Percentiles rank a stretch among this genome's conserved stretches.
Evolutionary conservation across 169 alveolate genomes (phyloP).

Genomic region (Plasmodium vinckei): DNA sequence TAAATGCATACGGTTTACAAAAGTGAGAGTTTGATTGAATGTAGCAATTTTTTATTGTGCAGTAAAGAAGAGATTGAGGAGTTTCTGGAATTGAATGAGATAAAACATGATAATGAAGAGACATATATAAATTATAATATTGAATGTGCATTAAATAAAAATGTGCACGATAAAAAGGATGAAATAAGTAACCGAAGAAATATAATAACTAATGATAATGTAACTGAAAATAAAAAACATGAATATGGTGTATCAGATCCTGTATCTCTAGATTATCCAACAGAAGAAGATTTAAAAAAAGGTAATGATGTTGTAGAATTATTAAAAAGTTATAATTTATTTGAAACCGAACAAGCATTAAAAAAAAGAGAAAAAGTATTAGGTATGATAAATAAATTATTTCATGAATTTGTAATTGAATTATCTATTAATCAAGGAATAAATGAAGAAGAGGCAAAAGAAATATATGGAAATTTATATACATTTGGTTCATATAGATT

Average conservation of each 20-base stretch:
- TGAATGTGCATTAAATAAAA: slow-evolving; percentile 43
- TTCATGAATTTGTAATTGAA: slow-evolving; percentile 91
- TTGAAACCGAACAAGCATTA: slow-evolving; percentile 92
- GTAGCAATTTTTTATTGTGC: slow-evolving; percentile 44
- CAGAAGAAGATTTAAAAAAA: slow-evolving; percentile 87
- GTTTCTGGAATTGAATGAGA: slow-evolving; percentile 34
- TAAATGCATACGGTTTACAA: slow-evolving; percentile 70
- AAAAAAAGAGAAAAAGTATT: slow-evolving; percentile 91
- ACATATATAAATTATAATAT: slow-evolving; percentile 44
- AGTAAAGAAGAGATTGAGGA: slow-evolving; percentile 46
- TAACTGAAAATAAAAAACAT: slow-evolving; percentile 41
- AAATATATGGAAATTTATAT: slow-evolving; percentile 93
- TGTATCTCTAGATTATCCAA: slow-evolving; percentile 82
- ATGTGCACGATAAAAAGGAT: slow-evolving; percentile 33
- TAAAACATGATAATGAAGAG: slow-evolving; percentile 64
- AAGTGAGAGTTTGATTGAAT: slow-evolving; percentile 49
- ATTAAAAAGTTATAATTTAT: slow-evolving; percentile 86
- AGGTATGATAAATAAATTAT: slow-evolving; percentile 90
- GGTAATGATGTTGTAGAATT: slow-evolving; percentile 85
- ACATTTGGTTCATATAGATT: slow-evolving; percentile 97
- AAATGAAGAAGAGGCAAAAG: slow-evolving; percentile 91
- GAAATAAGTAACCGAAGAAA: slow-evolving; percentile 10
- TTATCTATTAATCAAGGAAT: slow-evolving; percentile 88
- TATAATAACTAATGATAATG: slow-evolving; percentile 1
- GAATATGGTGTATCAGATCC: slow-evolving; percentile 85